Conservation (phyloP, 176 grass and related monocot species). For the Oropetium thomaeum region DNA sequence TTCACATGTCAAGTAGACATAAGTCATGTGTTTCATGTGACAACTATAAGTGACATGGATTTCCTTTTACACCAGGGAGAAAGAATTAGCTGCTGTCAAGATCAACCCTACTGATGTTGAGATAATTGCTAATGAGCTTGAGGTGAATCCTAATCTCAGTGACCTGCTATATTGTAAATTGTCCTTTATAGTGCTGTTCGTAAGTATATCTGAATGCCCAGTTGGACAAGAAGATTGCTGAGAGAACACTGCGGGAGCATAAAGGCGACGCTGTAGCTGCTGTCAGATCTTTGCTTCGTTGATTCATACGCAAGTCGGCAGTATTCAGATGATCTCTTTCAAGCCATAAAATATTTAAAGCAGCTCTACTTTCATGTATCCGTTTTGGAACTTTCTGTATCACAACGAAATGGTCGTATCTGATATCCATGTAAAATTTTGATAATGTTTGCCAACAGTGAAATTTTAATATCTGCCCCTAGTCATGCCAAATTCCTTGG, state of each 20-base stretch:
- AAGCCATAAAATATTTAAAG: neutral
- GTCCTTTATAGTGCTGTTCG: neutral
- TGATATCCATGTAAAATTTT: neutral
- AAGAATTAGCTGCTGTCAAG: constrained; percentile 93
- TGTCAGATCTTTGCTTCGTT: constrained; percentile 64
- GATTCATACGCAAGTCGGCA: neutral
- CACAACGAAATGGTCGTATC: neutral
- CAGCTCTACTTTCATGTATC: neutral
- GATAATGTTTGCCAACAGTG: neutral
- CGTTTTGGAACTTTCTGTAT: neutral
- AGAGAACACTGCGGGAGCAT: constrained; percentile 89
- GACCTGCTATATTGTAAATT: neutral
- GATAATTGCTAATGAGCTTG: constrained; percentile 86
- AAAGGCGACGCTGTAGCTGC: constrained; percentile 91
- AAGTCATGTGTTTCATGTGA: neutral
- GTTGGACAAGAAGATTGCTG: constrained; percentile 96
- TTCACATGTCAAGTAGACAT: neutral
- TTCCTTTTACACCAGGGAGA: constrained; percentile 57
- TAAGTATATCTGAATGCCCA: constrained; percentile 38
- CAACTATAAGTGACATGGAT: neutral
- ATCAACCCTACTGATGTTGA: constrained; percentile 93
- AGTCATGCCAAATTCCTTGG: too few relatives aligned
- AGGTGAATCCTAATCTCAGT: constrained; percentile 42
- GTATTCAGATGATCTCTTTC: neutral
- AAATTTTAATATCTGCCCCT: too few relatives aligned